Evolutionary conservation across 768 basidiomycete species (phyloP), one percentile per base, ranked within the genome.

Genomic region (Trametes sanguinea): DNA sequence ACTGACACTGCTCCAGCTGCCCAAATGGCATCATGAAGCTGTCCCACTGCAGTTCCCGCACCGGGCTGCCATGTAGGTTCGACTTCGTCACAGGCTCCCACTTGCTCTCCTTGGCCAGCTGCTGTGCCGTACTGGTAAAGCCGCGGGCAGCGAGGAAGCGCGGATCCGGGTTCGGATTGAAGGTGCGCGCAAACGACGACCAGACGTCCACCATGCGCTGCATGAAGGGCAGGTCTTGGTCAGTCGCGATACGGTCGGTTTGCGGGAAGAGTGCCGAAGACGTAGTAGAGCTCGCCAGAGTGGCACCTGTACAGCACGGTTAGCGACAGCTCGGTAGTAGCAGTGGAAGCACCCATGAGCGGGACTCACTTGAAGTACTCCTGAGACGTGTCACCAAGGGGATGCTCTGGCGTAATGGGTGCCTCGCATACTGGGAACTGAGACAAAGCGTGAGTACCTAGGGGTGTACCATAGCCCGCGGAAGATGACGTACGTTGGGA

Each of bases 171-270:
- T 82, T 83, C 6, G 83, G 82, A 60, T 83, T 69, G 65, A 76
- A 78, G 4, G 78, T 77, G 42, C 81, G 75, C 7, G 78, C 80
- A 61, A 83, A 83, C 6, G 78, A 68, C 0, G 77, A 72, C 83
- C 82, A 84, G 8, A 71, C 67, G 64, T 83, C 82, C 5, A 78
- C 68, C 42, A 70, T 72, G 43, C 79, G 68, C 64, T 82, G 81
- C 53, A 75, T 73, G 67, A 83, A 74, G 1, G 77, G 71, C 6
- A 82, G 74, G 68, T 83, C 82, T 46, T 75, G 69, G 29, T 69
- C 70, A n/a, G 68, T 83, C 83, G 33, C 82, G 78, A 72, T 80
- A 80, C 2, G 80, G 79, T 1, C 66, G 65, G 8, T 68, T 68
- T 16, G 67, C 65, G 54, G 81, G 81, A 6, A 82, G 54, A 7